These are phyloP conservation scores for Aotearoamyces nothofagi DNA, from an alignment of 2,329 filamentous ascomycete species.

Conservation along the genomic window DNA sequence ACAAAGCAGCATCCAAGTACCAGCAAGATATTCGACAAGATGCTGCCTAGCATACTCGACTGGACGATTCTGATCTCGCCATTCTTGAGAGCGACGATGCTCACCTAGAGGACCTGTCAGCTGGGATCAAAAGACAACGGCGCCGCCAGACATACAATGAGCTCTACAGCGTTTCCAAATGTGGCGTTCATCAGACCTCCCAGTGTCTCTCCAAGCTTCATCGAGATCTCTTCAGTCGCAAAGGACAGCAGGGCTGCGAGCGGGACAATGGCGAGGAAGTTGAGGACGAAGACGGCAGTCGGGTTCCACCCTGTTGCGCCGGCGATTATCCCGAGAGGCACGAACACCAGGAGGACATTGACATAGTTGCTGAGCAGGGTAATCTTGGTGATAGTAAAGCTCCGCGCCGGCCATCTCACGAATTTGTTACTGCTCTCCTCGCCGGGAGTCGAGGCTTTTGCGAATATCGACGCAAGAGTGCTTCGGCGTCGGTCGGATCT, in stretches of 20 bases:
- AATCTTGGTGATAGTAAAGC: constrained; percentile 16
- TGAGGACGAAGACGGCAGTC: constrained; percentile 39
- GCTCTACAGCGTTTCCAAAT: constrained; percentile 36
- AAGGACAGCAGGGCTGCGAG: constrained; percentile 37
- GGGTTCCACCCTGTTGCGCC: constrained; percentile 33
- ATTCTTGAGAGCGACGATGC: constrained; percentile 75
- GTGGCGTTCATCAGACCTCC: constrained; percentile 38
- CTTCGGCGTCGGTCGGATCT: constrained; percentile 9
- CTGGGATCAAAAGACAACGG: no score
- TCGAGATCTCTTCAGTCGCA: constrained; percentile 39
- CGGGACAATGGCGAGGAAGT: constrained; percentile 44
- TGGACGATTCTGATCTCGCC: constrained; percentile 93
- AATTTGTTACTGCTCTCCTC: constrained; percentile 15
- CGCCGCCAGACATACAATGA: constrained; percentile 31
- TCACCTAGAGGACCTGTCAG: constrained; percentile 58
- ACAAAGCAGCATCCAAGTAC: constrained; percentile 74
- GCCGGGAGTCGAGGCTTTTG: constrained; percentile 14
- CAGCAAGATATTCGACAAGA: constrained; percentile 84
- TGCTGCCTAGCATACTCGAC: constrained; percentile 90
- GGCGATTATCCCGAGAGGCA: constrained; percentile 55
- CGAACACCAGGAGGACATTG: constrained; percentile 66
- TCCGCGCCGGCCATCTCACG: constrained; percentile 13
- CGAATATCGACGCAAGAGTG: constrained; percentile 13
- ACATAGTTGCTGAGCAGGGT: constrained; percentile 31
- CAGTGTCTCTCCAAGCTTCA: constrained; percentile 38